Base-by-base conservation (phyloP, 345 rosid genomes). In the Acer saccharum region DNA sequence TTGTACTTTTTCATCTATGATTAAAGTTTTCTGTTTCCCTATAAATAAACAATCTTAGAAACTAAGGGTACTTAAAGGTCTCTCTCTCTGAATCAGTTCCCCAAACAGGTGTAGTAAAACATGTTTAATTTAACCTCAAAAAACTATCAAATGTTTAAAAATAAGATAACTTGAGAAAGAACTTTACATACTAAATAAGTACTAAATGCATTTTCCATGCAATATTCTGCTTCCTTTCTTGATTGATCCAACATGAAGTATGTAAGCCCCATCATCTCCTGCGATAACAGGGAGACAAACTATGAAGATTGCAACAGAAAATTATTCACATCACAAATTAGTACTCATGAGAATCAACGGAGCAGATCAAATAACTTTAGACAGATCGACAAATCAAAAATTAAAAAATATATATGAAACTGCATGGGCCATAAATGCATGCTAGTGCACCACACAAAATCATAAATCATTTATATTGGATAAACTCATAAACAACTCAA, bases 241-340 rank as follows among this genome's bases (percentile, higher is more conserved):
- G 98, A 91, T 81, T 94, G 98, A 88, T 96, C 97, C 90, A 91
- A 84, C 94, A 96, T 83, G 86, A 96, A 96, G 83, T 84, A 94
- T 35, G 97, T 68, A 79, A 94, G 92, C 62, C 94, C 99, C 93
- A 89, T 94, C 97, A 96, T 96, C 91, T 96, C 99, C 99, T 96
- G 85, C 87, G 76, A 73, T 77, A 84, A 81, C 21, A 68, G 81
- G 44, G 63, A 76, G 17, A 43, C 39, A 75, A 72, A 68, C 71
- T 17, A 69, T 44, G 39, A 75, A 78, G 35, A 67, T 46, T 23
- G 65, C 69, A 74, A 55, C 23, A 27, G 57, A 20, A 61, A 69
- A 81, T 66, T 48, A 76, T 70, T 61, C 46, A 58, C 50, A 50
- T 7, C 48, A 32, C 23, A 69, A 46, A 69, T 39, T 21, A 50